Evolutionary conservation across 805 yeast genomes (phyloP), one percentile per base, ranked within the genome.

Genomic region (Candida taoyuanica): DNA sequence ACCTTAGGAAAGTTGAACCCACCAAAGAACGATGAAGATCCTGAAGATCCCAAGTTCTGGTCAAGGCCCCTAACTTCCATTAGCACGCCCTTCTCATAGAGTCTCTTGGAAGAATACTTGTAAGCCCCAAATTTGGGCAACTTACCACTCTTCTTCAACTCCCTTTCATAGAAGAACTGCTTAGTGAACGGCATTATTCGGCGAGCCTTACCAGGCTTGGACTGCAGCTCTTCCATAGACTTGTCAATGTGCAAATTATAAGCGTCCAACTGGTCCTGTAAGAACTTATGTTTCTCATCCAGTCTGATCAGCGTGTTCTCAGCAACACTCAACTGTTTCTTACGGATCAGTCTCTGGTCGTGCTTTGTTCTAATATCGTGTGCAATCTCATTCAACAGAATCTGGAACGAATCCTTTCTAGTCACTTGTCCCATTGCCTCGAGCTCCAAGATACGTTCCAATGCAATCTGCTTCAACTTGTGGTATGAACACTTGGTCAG

Each of bases 311-410:
- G 43, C 0, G 80, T 73, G 24, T 64, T 66, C 17, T 62, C 57
- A 5, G 76, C 68, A 16, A 64, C 55, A 16, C 62, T 58, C 39
- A 77, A 55, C 44, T 76, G 81, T 27, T 65, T 63, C 36, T 59
- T 55, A 17, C 78, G 63, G 28, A 67, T 60, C n/a, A 67, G 45
- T 31, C 80, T 63, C 16, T 74, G 70, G 44, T 73, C 71, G 37
- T 69, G 68, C 42, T 77, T 77, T 39, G 76, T 71, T 44, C 60
- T 63, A 46, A 93, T 86, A 46, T 91, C 97, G 37, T 71, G 63
- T 0, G 96, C 95, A 44, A 93, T 81, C 46, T 85, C 86, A 53
- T 88, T 87, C 42, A 93, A 62, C 12, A 93, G 55, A 17, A 74
- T 78, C 56, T 93, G 98, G 59, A 79, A 86, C 15, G 82, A 77